phyloP scores from a whole-genome alignment of 1,139 yeast species.

The Yamadazyma epiphylla region DNA sequence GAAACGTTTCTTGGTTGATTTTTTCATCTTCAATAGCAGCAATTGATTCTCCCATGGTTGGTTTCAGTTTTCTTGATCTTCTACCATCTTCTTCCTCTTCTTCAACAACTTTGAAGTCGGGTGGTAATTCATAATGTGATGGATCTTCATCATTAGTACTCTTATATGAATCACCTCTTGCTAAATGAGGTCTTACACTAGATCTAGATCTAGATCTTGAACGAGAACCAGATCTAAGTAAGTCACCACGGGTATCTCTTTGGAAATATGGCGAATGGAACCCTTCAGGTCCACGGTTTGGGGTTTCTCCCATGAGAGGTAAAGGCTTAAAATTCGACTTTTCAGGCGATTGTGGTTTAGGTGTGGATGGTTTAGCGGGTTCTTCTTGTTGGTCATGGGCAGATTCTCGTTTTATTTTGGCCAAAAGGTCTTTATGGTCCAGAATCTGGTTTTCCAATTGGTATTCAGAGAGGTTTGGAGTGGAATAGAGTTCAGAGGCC shows the following conservation, averaged over 20 bases:
- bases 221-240: constrained; percentile 16
- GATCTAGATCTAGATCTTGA: constrained; percentile 29
- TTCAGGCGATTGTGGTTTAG: too few species aligned
- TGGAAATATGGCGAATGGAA: constrained; percentile 46
- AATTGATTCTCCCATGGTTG: constrained; percentile 49
- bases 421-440: constrained; percentile 34
- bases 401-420: constrained; percentile 34
- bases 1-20: constrained; percentile 10
- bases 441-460: constrained; percentile 41
- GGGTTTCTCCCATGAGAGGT: constrained; percentile 8
- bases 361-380: not conserved
- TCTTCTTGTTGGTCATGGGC: constrained; percentile 16
- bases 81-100: constrained; percentile 27
- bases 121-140: constrained; percentile 42
- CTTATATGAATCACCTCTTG: constrained; percentile 64
- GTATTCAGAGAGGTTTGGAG: constrained; percentile 47
- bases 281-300: constrained; percentile 14
- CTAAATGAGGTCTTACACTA: constrained; percentile 50
- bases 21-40: constrained; percentile 40
- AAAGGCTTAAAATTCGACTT: constrained; percentile 8
- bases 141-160: constrained; percentile 41
- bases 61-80: constrained; percentile 40
- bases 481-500: constrained; percentile 17
- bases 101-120: constrained; percentile 24
- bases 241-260: constrained; percentile 21